These are phyloP conservation scores for Ascocoryne sarcoides DNA, from an alignment of 2,329 filamentous ascomycete species.

Conservation along the genomic window DNA sequence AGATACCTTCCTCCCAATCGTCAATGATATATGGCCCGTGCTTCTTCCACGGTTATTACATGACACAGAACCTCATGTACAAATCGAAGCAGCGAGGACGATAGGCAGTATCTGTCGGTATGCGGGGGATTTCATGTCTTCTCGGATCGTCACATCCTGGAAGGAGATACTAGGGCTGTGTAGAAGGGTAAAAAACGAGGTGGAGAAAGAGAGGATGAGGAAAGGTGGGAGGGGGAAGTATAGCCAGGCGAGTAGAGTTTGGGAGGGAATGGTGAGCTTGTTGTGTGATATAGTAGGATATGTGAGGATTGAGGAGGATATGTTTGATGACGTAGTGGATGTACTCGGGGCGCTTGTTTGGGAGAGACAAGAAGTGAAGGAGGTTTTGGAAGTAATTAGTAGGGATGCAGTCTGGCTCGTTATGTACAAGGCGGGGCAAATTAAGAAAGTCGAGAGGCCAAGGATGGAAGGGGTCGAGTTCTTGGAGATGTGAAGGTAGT, in stretches of 20 bases:
- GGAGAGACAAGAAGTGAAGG: conserved; percentile 39
- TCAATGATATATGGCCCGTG: conserved; percentile 88
- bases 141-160: conserved; percentile 69
- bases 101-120: conserved; percentile 59
- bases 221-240: conserved; percentile 44
- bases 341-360: conserved; percentile 46
- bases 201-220: conserved; percentile 27
- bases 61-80: conserved; percentile 60
- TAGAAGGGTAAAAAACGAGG: conserved; percentile 30
- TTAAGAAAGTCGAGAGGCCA: conserved; percentile 32
- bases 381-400: conserved; percentile 56
- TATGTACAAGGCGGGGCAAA: conserved; percentile 24
- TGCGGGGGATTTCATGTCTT: conserved; percentile 74
- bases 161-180: conserved; percentile 44
- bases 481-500: conserved; percentile 5
- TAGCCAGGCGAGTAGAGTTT: conserved; percentile 52
- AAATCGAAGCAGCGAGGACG: conserved; percentile 59
- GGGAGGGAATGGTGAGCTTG: conserved; percentile 52
- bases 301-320: conserved; percentile 56
- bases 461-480: conserved; percentile 35
- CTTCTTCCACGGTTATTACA: conserved; percentile 58
- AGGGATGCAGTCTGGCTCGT: conserved; percentile 70
- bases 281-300: conserved; percentile 52
- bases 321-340: conserved; percentile 63
- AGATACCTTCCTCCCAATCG: conserved; percentile 75